A percentile compares a stretch with the other conserved stretches of the same genome.
These are phyloP conservation scores for Russula emetica DNA, from an alignment of 768 basidiomycete genomes.

Conservation along the genomic window DNA sequence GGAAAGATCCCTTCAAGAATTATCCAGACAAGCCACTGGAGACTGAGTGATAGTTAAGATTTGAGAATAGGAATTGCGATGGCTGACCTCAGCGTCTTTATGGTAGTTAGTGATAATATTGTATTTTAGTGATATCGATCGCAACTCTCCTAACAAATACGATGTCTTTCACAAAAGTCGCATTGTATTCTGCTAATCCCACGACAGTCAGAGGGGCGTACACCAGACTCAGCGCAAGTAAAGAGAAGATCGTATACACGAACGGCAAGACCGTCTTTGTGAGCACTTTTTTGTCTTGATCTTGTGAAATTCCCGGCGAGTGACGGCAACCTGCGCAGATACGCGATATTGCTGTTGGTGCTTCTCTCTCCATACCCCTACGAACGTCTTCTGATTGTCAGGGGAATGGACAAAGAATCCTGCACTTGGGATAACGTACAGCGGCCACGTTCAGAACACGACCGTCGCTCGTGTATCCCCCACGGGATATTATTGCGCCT, in stretches of 20 bases:
- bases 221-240: slow-evolving; percentile 68
- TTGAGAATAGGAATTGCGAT: background rate
- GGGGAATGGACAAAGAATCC: slow-evolving; percentile 50
- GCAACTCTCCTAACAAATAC: background rate
- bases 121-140: slow-evolving; percentile 17
- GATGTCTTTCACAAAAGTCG: slow-evolving; percentile 51
- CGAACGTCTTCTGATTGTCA: slow-evolving; percentile 14
- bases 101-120: background rate
- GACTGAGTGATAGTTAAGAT: slow-evolving; percentile 4
- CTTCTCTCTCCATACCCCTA: slow-evolving; percentile 8
- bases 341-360: slow-evolving; percentile 26
- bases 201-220: slow-evolving; percentile 59
- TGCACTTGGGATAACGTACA: slow-evolving; percentile 57
- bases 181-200: slow-evolving; percentile 66
- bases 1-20: slow-evolving; percentile 79
- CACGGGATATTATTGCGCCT: slow-evolving; percentile 93
- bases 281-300: slow-evolving; percentile 33
- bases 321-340: slow-evolving; percentile 14
- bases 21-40: slow-evolving; percentile 40
- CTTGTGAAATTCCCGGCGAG: too few species aligned
- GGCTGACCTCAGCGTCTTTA: background rate
- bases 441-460: slow-evolving; percentile 76
- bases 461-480: slow-evolving; percentile 91
- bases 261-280: slow-evolving; percentile 85
- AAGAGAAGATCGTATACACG: slow-evolving; percentile 80